Base-by-base conservation (phyloP, 257 asterid species). In the Capsicum pubescens region DNA sequence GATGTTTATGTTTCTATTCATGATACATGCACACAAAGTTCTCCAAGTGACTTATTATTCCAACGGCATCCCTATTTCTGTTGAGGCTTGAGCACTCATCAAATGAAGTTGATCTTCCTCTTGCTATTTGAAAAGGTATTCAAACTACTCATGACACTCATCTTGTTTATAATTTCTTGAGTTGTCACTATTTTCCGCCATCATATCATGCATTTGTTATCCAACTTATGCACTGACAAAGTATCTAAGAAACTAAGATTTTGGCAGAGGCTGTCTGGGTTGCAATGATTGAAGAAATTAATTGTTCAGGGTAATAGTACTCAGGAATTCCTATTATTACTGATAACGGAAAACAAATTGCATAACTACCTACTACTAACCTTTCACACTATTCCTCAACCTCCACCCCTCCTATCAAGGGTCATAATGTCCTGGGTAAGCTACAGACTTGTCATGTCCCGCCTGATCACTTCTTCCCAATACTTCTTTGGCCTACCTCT, bases 41-140 rank as follows among this genome's bases (percentile, higher is more conserved):
- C 44, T 6, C 76, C 3, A 9, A 67, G 76, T 67, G 76, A 67
- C 52, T 67, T 50, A 8, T 15, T 36, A 67, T 67, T 67, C n/a
- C 21, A 36, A 66, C 46, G 39, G 15, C 76, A 67, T 14, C 74
- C 74, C 50, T 35, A 13, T 35, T 67, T 35, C 74, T 11, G 12
- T 39, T 39, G 54, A 48, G 54, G 54, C 10, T 68, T 68, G 26
- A 39, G 54, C 54, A 39, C 77, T 15, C 77, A 15, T 68, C n/a
- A 68, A 19, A 8, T 68, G 7, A 68, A 68, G 26, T 68, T 68
- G 26, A 8, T 36, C 26, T 39, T 68, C 52, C 77, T 36, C 36
- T 15, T 56, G 61, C n/a, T 68, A 36, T 68, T 68, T n/a, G 14
- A 68, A 68, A 68, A 68, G 54, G 77, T 15, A 68, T 68, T 46